Evolutionary conservation across 768 basidiomycete species (phyloP), one percentile per base, ranked within the genome.

Genomic region (Chalciporus sphaerocephalus): DNA sequence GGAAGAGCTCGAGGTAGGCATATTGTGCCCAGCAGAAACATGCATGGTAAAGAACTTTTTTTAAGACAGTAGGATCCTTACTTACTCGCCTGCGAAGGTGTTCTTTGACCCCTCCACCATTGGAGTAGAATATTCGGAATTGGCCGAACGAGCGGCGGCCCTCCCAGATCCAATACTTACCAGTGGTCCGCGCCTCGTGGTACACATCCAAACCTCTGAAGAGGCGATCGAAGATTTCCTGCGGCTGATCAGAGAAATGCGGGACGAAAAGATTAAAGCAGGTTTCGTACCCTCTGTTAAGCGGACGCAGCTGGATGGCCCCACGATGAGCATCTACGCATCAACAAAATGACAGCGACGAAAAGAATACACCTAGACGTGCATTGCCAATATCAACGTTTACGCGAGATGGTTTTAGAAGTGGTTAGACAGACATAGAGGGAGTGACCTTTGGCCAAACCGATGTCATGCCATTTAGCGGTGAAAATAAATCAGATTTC

Each of bases 161-260:
- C 78, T 95, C 11, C 75, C 83, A 1, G 70, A 81, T 30, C 90
- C 92, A 8, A 74, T 95, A 28, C 67, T 70, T 42, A 69, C 92
- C 22, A 74, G 76, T 12, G 80, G 84, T 28, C 80, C 85, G 16
- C 79, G 95, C 15, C 72, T 95, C n/a, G 92, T 95, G 16, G 71
- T 94, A 2, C 95, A 97, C 60, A 79, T 92, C 49, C 94, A 98
- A 63, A 93, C 88, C 1, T 72, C 80, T 0, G 77, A 80, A 13
- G 63, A 78, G 44, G 89, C 92, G 2, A 74, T 96, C n/a, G 78
- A 90, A 36, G 91, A 95, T 52, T 76, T 97, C 51, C 65, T 98
- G 28, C 61, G 57, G 2, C 51, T 92, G 27, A 67, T 97, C 3
- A 65, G 66, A 20, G 61, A 71, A 37, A 71, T 97, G 50, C 81